Evolutionary conservation across 345 rosid species (phyloP), one percentile per base, ranked within the genome.

Genomic region (Citrus cavaleriei): DNA sequence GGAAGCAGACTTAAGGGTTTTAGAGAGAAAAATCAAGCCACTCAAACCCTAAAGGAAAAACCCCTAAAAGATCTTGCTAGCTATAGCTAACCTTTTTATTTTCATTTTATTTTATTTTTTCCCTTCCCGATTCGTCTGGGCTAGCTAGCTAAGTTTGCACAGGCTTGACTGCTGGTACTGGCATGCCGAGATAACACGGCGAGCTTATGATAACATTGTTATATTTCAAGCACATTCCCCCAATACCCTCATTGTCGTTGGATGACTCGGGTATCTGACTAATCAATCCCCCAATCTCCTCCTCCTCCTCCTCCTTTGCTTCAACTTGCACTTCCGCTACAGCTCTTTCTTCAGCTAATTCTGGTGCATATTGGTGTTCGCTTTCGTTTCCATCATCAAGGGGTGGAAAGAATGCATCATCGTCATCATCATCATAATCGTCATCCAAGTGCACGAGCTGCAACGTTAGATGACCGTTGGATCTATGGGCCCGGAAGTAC

Each of bases 391-490:
- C 60, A 30, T 63, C 79, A 59, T 37, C 73, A 28, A 34, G 58
- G 13, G 80, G 74, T 73, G 80, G 76, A 75, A 27, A 10, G 22
- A 42, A 68, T 19, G 12, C 58, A 54, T 18, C 58, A 6, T 27
- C 27, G 0, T 27, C 27, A 27, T 54, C 67, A 19, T 65, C 57
- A 51, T 51, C 57, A 5, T 49, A 13, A 16, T 16, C 21, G 6
- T 51, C 70, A n/a, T 64, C 89, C 8, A 91, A 13, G 49, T 84
- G 89, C 70, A 93, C 89, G 61, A 93, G 89, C 22, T 90, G 91
- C 81, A 93, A 85, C 49, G 89, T 91, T 34, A 93, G 92, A 68
- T 95, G 91, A 12, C 98, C 96, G 25, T 89, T 81, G 72, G 89
- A 85, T 73, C 98, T 86, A 38, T 88, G 79, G 1, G 93, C 98